These are phyloP conservation scores for Candida hispaniensis DNA, from an alignment of 805 yeast species.

Conservation along the genomic window DNA sequence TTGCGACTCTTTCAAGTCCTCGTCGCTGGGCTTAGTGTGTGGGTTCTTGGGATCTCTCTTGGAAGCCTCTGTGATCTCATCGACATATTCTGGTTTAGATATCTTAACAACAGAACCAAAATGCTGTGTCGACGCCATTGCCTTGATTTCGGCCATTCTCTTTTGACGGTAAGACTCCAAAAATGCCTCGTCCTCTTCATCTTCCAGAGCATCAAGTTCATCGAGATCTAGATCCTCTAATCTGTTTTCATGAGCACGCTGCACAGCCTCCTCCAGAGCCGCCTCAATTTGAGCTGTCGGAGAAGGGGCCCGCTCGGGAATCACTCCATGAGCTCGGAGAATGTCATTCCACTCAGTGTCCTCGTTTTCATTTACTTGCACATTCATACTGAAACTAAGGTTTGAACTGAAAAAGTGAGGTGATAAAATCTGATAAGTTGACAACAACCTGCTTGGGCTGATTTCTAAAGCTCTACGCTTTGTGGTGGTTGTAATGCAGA, in stretches of 20 bases:
- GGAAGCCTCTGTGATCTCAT: conserved; percentile 78
- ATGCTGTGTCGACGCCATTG: conserved; percentile 42
- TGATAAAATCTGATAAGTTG: too few species aligned
- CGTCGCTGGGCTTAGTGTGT: conserved; percentile 1
- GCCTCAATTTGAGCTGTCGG: conserved; percentile 81
- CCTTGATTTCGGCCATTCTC: conserved; percentile 62
- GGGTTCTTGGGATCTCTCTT: conserved; percentile 10
- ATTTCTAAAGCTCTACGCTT: too few species aligned
- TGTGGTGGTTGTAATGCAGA: too few species aligned
- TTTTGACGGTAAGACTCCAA: conserved; percentile 64
- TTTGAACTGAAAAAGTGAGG: too few species aligned
- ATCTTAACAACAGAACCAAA: conserved; percentile 73
- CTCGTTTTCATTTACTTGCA: conserved; percentile 87
- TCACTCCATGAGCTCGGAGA: conserved; percentile 76
- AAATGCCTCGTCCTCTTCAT: conserved; percentile 70
- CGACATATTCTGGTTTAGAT: conserved; percentile 76
- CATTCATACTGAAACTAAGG: too few species aligned
- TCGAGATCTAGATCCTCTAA: conserved; percentile 65
- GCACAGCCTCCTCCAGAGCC: conserved; percentile 73
- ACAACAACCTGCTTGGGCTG: too few species aligned
- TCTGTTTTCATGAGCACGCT: conserved; percentile 70
- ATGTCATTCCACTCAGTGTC: conserved; percentile 99
- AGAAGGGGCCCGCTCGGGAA: conserved; percentile 84
- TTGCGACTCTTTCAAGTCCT: conserved; percentile 25
- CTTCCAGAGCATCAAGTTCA: conserved; percentile 81